Percentiles rank a stretch among this genome's conserved stretches.
phyloP scores from a whole-genome alignment of 345 rosid genomes.

The Firmiana major region DNA sequence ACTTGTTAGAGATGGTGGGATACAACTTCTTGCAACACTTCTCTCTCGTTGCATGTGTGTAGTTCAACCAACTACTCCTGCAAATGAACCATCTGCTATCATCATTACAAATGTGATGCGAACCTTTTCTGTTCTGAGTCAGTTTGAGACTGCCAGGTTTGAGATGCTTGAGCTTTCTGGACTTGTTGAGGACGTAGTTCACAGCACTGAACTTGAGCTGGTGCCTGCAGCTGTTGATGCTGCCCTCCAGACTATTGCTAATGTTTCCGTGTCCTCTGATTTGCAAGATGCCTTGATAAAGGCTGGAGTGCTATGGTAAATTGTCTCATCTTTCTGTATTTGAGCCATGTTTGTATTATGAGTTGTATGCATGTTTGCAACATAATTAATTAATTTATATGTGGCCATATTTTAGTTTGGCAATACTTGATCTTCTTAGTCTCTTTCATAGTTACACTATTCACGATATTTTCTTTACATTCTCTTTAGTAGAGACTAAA shows the following conservation, averaged over 20 bases:
- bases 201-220: slow-evolving; percentile 90
- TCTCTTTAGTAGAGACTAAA: background rate
- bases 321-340: background rate
- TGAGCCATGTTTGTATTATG: background rate
- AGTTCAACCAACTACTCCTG: slow-evolving; percentile 93
- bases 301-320: slow-evolving; percentile 96
- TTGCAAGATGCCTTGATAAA: slow-evolving; percentile 79
- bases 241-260: slow-evolving; percentile 83
- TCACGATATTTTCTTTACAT: slow-evolving; percentile 3
- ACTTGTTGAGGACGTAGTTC: slow-evolving; percentile 85
- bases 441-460: background rate
- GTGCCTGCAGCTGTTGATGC: slow-evolving; percentile 91
- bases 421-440: background rate
- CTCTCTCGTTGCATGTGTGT: slow-evolving; percentile 92
- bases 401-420: background rate
- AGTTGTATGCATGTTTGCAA: slow-evolving; percentile 4
- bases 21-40: slow-evolving; percentile 82
- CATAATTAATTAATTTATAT: background rate
- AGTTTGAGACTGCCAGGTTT: slow-evolving; percentile 84
- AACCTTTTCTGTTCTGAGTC: slow-evolving; percentile 82
- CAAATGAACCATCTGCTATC: slow-evolving; percentile 83
- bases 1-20: slow-evolving; percentile 95
- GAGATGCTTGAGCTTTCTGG: slow-evolving; percentile 71
- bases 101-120: slow-evolving; percentile 91
- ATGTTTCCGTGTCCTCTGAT: slow-evolving; percentile 72